Evolutionary conservation across 2,329 filamentous ascomycete genomes (phyloP), one percentile per base, ranked within the genome.

Genomic region (Thielaviopsis populi): DNA sequence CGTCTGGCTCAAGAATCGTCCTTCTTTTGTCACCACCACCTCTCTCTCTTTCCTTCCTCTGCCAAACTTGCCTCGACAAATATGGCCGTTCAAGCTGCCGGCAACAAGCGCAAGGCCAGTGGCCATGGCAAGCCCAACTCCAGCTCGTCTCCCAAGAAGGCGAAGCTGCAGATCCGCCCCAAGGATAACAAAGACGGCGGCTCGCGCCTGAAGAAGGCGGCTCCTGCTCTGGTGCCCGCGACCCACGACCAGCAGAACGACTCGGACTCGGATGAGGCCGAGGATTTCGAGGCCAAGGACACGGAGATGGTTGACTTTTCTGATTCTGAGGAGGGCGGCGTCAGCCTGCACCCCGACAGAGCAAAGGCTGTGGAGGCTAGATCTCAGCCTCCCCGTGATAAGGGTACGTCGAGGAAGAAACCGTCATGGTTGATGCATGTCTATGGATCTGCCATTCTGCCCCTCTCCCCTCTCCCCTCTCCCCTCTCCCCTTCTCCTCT

Each of bases 61-160:
- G 42, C 43, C 63, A 30, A 43, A 63, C 27, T 63, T 61, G 41
- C 63, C 41, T 43, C 42, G 24, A 50, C 41, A 61, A 33, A 54
- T 53, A 67, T 61, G 66, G 67, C 63, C 56, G 64, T 65, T 50
- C 82, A 79, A 70, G 70, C 71, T 65, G 72, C 73, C 42, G 79
- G 79, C 61, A 77, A 74, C 66, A 86, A 86, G 74, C 76, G 83
- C 68, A 86, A 86, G 74, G 76, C 77, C 41, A 73, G 75, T 30
- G 71, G 76, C 7, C 70, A 69, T 41, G 71, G 72, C 42, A 83
- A 80, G 71, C 73, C 75, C 54, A 75, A 71, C 61, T 68, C 74
- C 19, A 73, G 74, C 58, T 74, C 74, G 62, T 75, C 75, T 64
- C 68, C 71, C 46, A 83, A 83, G 72, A 85, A 85, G 71, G 73